A percentile compares a stretch with the other conserved stretches of the same genome.
phyloP scores from a whole-genome alignment of 495 filamentous ascomycete genomes.

The Glutinoglossum americanum region DNA sequence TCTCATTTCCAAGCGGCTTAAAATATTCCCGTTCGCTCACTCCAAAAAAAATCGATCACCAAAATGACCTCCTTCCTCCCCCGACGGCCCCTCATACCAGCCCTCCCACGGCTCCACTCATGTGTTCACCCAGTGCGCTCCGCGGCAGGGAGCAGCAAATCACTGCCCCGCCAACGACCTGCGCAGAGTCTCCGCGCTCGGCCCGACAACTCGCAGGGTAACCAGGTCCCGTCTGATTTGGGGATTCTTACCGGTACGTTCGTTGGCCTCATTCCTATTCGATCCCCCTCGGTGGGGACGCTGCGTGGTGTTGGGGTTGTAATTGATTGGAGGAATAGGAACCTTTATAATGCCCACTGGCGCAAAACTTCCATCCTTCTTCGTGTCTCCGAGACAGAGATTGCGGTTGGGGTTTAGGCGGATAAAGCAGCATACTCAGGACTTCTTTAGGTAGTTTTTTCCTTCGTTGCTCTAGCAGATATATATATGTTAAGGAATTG shows the following conservation, averaged over 20 bases:
- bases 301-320: too few relatives aligned
- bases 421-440: slow-evolving; percentile 20
- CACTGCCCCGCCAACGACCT: slow-evolving; percentile 7
- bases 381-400: slow-evolving; percentile 23
- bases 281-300: too few relatives aligned
- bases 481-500: neutral
- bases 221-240: slow-evolving; percentile 25
- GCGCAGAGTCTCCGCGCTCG: slow-evolving; percentile 24
- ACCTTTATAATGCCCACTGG: slow-evolving; percentile 40
- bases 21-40: too few relatives aligned
- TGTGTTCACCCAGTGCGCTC: neutral
- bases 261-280: neutral
- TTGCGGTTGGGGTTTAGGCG: slow-evolving; percentile 26
- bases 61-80: neutral
- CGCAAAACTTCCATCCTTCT: slow-evolving; percentile 32
- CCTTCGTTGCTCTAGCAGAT: too few relatives aligned
- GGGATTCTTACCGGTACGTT: slow-evolving; percentile 22
- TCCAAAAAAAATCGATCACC: too few relatives aligned
- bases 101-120: neutral
- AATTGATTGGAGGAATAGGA: slow-evolving; percentile 16
- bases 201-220: slow-evolving; percentile 11
- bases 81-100: neutral
- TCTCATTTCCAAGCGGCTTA: too few relatives aligned
- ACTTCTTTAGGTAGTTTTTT: slow-evolving; percentile 20
- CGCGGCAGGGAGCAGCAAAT: neutral